phyloP scores from a whole-genome alignment of 495 filamentous ascomycete genomes.

The Trichoderma reesei region DNA sequence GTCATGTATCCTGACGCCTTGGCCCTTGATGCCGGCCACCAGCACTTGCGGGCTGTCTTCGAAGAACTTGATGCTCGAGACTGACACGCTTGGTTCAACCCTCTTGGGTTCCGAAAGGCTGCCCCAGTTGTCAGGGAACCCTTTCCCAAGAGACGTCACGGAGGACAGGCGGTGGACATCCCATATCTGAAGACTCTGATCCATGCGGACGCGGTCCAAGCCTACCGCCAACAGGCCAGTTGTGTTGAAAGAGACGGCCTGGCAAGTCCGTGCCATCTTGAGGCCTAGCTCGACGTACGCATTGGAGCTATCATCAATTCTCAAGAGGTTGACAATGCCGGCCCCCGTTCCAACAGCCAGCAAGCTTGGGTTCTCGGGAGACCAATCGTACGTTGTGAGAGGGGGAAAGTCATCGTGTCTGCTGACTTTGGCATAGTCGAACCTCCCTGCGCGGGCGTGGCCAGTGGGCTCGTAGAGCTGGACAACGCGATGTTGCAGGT shows the following conservation, averaged over 20 bases:
- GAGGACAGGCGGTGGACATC: constrained; percentile 63
- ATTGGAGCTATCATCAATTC: constrained; percentile 57
- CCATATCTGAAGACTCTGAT: constrained; percentile 89
- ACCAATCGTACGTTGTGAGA: constrained; percentile 94
- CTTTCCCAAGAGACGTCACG: constrained; percentile 28
- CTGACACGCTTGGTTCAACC: constrained; percentile 72
- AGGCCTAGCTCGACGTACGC: constrained; percentile 62
- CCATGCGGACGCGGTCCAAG: constrained; percentile 83
- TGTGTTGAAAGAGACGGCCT: constrained; percentile 81
- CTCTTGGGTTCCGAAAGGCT: constrained; percentile 52
- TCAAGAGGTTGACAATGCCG: constrained; percentile 74
- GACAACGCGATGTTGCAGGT: constrained; percentile 68
- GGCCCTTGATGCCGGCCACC: constrained; percentile 74
- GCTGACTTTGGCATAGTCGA: constrained; percentile 59
- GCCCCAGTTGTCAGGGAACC: constrained; percentile 26
- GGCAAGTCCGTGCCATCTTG: constrained; percentile 80
- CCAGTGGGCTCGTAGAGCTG: constrained; percentile 65
- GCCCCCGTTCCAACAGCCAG: constrained; percentile 77
- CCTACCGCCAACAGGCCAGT: constrained; percentile 74
- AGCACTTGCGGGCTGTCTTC: constrained; percentile 72
- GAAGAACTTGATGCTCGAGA: constrained; percentile 89
- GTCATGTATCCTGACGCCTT: constrained; percentile 83
- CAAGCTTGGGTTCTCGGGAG: constrained; percentile 54
- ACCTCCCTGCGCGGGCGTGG: constrained; percentile 39
- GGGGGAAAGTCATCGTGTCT: constrained; percentile 73